Base-by-base conservation (phyloP, 306 rosid species). In the Lathyrus sativus region DNA sequence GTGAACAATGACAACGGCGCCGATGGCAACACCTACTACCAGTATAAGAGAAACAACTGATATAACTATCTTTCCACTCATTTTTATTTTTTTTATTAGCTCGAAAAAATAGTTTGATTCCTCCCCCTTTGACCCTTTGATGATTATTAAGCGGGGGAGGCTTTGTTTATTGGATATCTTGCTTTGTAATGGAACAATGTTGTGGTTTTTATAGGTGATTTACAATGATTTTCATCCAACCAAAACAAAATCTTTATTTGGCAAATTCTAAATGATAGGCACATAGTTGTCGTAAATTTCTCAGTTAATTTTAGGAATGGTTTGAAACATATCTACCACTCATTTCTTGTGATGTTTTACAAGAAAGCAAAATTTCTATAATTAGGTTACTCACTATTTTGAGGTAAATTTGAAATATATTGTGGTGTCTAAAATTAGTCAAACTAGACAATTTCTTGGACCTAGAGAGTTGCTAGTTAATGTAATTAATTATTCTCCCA, bases 1-100 rank as follows among this genome's bases (percentile, higher is more conserved):
- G 46, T 65, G 44, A 19, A 87, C 83, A 0, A 73, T 46, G 0
- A 80, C 82, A 0, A 82, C 82, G 1, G 81, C 76, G 0, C 88
- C 92, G 1, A 85, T 29, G 3, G 68, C 90, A 9, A 86, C 91
- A 2, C 96, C 96, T 1, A 89, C 89, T 0, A 89, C 83, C 0
- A 92, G 84, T 33, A 92, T 80, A 28, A 92, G 62, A 44, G 89
- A 85, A 22, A 85, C 57, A 4, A 42, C 81, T 0, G 95, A 80
- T 1, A 84, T 19, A 17, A 78, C n/a, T 35, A 78, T 33, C 67
- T 85, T 89, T 2, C 85, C 83, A 0, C 17, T 24, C 91, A 86
- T 91, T 1, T 13, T 7, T 26, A 0, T 2, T 26, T 26, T 26
- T 26, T 1, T 49, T 49, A 17, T 17, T 4, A 6, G 56, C 13